These are phyloP conservation scores for Quercus wislizeni DNA, from an alignment of 306 rosid species.

Conservation along the genomic window DNA sequence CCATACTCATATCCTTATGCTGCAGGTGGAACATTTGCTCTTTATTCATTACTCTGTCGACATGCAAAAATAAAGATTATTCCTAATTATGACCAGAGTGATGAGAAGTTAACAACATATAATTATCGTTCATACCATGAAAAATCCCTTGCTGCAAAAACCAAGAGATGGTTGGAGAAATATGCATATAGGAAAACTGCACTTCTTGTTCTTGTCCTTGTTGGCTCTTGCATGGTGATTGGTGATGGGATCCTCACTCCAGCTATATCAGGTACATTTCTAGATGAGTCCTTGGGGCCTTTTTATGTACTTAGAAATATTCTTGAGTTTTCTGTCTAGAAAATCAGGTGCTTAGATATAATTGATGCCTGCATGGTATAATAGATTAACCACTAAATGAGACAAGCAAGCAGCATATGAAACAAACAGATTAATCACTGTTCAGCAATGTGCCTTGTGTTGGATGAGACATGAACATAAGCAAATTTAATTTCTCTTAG, in stretches of 20 bases:
- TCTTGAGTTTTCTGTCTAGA: neutral
- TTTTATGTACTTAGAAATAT: too few relatives aligned
- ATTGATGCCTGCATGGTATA: too few relatives aligned
- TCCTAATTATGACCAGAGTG: slow-evolving; percentile 21
- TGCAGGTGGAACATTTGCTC: slow-evolving; percentile 53
- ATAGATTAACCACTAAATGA: too few relatives aligned
- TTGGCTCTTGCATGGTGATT: slow-evolving; percentile 63
- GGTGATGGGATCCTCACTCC: slow-evolving; percentile 71
- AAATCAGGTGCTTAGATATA: too few relatives aligned
- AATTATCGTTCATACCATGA: slow-evolving; percentile 25
- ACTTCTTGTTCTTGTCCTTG: slow-evolving; percentile 53
- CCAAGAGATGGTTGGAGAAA: slow-evolving; percentile 55
- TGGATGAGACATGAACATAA: too few relatives aligned
- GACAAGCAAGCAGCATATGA: too few relatives aligned
- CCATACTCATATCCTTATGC: neutral
- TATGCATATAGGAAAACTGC: slow-evolving; percentile 36
- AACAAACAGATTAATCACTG: too few relatives aligned
- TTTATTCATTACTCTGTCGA: slow-evolving; percentile 28
- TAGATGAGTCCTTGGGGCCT: neutral
- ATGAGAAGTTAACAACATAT: slow-evolving; percentile 29
- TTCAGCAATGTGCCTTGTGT: too few relatives aligned
- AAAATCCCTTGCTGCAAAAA: slow-evolving; percentile 46
- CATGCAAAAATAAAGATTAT: slow-evolving; percentile 26
- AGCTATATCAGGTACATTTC: slow-evolving; percentile 49
- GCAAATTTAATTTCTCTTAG: too few relatives aligned